Conservation (phyloP, 148 eudicot genomes). For the Silene uniflora region DNA sequence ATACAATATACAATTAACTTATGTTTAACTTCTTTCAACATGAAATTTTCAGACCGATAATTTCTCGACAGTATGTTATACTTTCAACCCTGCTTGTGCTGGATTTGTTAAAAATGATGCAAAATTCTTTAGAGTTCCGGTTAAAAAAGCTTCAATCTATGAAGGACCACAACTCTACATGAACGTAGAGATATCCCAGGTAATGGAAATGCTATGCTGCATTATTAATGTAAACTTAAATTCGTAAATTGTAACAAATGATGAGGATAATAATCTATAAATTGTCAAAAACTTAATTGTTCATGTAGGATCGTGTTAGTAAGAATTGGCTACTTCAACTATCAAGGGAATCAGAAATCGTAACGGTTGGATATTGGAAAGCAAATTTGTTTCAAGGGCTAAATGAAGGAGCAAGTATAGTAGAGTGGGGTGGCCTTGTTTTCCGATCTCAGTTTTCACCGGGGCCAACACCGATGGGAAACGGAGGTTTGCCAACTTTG, state of each 20-base stretch:
- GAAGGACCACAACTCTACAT: background rate
- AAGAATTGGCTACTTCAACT: background rate
- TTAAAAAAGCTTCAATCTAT: background rate
- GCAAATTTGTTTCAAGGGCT: background rate
- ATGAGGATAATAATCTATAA: no score
- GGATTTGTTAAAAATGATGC: background rate
- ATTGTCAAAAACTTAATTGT: background rate
- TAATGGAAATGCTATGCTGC: no score
- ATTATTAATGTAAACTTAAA: background rate
- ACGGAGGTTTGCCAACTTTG: background rate
- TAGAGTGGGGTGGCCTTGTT: background rate
- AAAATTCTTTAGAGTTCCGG: background rate
- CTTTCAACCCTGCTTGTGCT: background rate
- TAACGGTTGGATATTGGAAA: background rate
- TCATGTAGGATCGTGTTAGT: background rate
- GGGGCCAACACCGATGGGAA: background rate
- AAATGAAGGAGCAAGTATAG: background rate
- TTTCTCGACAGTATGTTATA: no score
- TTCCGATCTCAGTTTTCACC: background rate
- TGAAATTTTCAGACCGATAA: background rate
- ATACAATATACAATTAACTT: no score
- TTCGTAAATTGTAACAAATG: background rate
- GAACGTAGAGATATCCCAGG: no score
- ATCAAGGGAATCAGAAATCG: background rate
- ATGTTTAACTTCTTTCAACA: background rate